These are phyloP conservation scores for Entrophospora sp. DNA, from an alignment of 192 early-diverging fungal species.

Conservation along the genomic window DNA sequence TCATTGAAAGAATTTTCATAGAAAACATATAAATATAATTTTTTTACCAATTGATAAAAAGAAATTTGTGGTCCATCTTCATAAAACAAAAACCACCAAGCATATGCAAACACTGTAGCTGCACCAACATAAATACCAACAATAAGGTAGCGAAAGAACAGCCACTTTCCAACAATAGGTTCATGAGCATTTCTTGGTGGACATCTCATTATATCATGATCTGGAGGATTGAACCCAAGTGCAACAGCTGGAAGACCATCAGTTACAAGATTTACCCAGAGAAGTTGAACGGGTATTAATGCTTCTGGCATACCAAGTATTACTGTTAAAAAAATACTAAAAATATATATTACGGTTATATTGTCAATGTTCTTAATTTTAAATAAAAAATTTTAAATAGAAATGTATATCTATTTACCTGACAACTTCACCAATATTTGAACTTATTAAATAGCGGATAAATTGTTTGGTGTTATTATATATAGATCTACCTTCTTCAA, in stretches of 20 bases:
- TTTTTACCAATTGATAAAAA: slow-evolving; percentile 74
- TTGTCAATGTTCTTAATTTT: not conserved
- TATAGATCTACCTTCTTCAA: slow-evolving; percentile 72
- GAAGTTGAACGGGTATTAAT: slow-evolving; percentile 91
- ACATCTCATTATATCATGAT: slow-evolving; percentile 91
- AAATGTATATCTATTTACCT: slow-evolving; percentile 22
- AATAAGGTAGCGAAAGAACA: slow-evolving; percentile 91
- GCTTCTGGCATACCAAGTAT: slow-evolving; percentile 96
- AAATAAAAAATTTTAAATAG: not conserved
- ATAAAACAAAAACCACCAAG: slow-evolving; percentile 98
- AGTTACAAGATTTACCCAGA: slow-evolving; percentile 99
- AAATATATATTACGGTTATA: not conserved
- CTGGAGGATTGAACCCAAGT: slow-evolving; percentile 95
- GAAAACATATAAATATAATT: not conserved
- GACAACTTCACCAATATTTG: slow-evolving; percentile 99
- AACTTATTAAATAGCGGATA: slow-evolving; percentile 82
- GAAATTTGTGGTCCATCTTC: slow-evolving; percentile 76
- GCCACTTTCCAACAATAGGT: slow-evolving; percentile 87
- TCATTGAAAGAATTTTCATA: not conserved
- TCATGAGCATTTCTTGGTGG: slow-evolving; percentile 79
- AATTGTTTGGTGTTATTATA: slow-evolving; percentile 89
- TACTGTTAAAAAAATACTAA: slow-evolving; percentile 86
- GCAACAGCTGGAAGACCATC: slow-evolving; percentile 97
- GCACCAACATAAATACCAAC: slow-evolving; percentile 87
- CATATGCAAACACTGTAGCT: slow-evolving; percentile 94